Base-by-base conservation (phyloP, 306 rosid genomes). In the Sophora flavescens region DNA sequence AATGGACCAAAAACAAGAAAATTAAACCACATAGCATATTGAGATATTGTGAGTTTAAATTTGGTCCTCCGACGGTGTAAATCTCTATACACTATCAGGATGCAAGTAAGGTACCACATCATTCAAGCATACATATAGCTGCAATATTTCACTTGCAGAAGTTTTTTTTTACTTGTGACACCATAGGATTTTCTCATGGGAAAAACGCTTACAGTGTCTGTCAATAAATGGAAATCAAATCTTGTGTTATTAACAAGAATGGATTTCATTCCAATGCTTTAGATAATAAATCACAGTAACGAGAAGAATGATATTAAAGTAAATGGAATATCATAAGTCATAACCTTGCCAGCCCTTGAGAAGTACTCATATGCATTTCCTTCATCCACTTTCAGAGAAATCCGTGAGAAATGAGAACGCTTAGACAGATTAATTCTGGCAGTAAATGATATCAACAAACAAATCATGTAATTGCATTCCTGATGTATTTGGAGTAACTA, bases 271-370 rank as follows among this genome's bases (percentile, higher is more conserved):
- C 67, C 8, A 44, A 44, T 70, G 48, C 50, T 11, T 52, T 36
- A 18, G 28, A 30, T 2, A 5, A 70, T 75, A 76, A 35, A 84
- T 63, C 22, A 22, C 22, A 22, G 22, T 22, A 22, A 22, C 22
- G 22, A 22, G 22, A 22, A 22, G 22, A 22, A 22, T 22, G 22
- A 22, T 22, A 22, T 22, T 22, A 76, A 51, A 70, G 11, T 56
- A 64, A 22, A 75, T 44, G 71, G 70, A 69, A 80, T 39, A 60
- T 56, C 68, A 86, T 47, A 74, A 95, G 56, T 56, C 68, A 86
- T 47, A 74, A 95, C 99, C 99, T 95, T 95, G 82, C 99, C 99
- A 26, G 99, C 98, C 85, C 93, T 90, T 16, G 98, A 90, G 84
- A 95, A 95, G 86, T 92, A 95, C 64, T 92, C 97, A n/a, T 89